Percentiles rank a stretch among this genome's conserved stretches.
phyloP scores from a whole-genome alignment of 2,329 filamentous ascomycete species.

The Pestalotiopsis sp. region DNA sequence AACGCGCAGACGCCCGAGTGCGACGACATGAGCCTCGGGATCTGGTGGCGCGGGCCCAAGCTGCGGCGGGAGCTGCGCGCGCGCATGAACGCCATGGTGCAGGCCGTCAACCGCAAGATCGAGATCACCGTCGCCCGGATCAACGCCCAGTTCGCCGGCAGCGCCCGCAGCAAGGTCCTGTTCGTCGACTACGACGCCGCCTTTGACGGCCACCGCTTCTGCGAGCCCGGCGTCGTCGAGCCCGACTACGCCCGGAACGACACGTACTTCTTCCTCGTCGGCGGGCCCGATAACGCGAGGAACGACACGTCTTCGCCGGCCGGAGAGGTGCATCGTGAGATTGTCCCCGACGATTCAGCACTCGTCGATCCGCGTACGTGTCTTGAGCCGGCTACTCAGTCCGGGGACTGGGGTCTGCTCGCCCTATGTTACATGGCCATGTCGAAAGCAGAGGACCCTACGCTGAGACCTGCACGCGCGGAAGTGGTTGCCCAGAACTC shows the following conservation, averaged over 20 bases:
- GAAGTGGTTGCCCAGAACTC: conserved; percentile 32
- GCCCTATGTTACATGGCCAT: conserved; percentile 48
- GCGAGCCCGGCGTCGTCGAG: conserved; percentile 40
- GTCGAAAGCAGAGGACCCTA: conserved; percentile 37
- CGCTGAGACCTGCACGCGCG: conserved; percentile 31
- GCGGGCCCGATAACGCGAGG: conserved; percentile 41
- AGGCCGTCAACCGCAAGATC: conserved; percentile 44
- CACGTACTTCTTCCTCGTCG: conserved; percentile 53
- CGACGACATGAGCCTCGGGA: conserved; percentile 45
- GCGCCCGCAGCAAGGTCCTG: conserved; percentile 33
- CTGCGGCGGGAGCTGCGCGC: conserved; percentile 39
- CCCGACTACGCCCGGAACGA: conserved; percentile 45
- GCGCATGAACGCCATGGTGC: conserved; percentile 47
- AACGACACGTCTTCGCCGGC: conserved; percentile 20
- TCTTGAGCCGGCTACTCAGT: conserved; percentile 32
- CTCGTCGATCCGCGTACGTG: conserved; percentile 41
- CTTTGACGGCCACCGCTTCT: conserved; percentile 50
- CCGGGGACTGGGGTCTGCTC: conserved; percentile 45
- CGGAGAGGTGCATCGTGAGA: conserved; percentile 12
- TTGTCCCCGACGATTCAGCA: conserved; percentile 31
- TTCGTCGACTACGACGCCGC: conserved; percentile 48
- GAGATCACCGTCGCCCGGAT: conserved; percentile 35
- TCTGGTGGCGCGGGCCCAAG: conserved; percentile 48
- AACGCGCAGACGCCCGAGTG: conserved; percentile 45
- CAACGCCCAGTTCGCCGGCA: conserved; percentile 37